Evolutionary conservation across 2,329 filamentous ascomycete genomes (phyloP), one percentile per base, ranked within the genome.

Genomic region (Monosporascus sp.): DNA sequence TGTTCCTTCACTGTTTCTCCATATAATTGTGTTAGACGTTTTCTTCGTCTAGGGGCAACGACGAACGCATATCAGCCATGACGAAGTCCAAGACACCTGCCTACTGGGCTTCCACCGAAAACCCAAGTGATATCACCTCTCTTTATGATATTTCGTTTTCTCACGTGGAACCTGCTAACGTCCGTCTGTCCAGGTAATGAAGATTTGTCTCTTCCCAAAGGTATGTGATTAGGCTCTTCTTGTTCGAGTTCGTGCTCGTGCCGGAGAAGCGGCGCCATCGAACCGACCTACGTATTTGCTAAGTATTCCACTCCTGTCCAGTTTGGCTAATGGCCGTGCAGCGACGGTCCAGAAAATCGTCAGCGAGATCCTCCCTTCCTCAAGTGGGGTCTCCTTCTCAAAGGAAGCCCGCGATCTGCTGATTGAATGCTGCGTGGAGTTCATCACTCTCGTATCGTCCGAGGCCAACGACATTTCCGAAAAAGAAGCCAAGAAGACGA

Each of bases 401-500:
- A 97, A 96, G 70, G 94, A 99, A 65, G 92, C 93, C 14, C 87
- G 94, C 55, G 94, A 99, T 67, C 80, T 97, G 3, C 80, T 99
- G 50, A 99, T 99, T 65, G 94, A 97, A 76, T 97, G 94, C 75
- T 99, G 94, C 67, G 93, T 99, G 65, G 94, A 99, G 72, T 99
- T 99, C 72, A 97, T 99, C 71, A 97, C 94, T 18, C 83, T 99
- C 65, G 89, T 99, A 63, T 97, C 92, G n/a, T 96, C 90, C 47
- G 93, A 99, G 75, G 94, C 94, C 57, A 99, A 99, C 72, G 94
- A 99, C 65, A 99, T 99, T 59, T 95, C 92, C 14, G 94, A 99
- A 70, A 96, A 96, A 72, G 94, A 99, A 67, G 90, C 92, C 48
- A 99, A 99, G 78, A 99, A 99, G 81, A 99, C 94, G 4, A 99